These are phyloP conservation scores for Lactarius indigo DNA, from an alignment of 768 basidiomycete species.

Conservation along the genomic window DNA sequence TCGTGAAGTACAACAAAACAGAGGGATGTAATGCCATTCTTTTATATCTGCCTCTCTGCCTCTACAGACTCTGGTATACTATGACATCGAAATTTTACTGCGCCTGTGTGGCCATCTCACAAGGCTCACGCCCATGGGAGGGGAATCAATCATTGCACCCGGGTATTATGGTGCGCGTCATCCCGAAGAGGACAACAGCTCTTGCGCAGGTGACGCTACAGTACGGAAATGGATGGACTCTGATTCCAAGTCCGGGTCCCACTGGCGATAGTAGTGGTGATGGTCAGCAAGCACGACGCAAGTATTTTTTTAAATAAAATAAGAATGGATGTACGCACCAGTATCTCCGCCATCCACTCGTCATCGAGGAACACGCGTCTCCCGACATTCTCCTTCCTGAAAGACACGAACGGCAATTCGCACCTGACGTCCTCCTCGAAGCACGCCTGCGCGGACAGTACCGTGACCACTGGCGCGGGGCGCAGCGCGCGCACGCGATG, in stretches of 20 bases:
- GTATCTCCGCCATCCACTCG: constrained; percentile 19
- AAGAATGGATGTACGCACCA: not conserved
- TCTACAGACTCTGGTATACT: not conserved
- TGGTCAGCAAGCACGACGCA: not conserved
- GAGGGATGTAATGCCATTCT: not conserved
- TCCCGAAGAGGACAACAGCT: not conserved
- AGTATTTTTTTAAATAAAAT: too few relatives aligned
- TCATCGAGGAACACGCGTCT: constrained; percentile 11
- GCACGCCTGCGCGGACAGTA: constrained; percentile 13
- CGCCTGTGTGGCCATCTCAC: not conserved
- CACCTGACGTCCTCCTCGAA: constrained; percentile 19
- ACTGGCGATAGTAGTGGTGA: not conserved
- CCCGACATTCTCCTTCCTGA: constrained; percentile 19
- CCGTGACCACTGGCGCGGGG: not conserved
- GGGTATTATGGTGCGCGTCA: not conserved
- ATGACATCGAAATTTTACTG: not conserved
- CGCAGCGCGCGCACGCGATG: constrained; percentile 1
- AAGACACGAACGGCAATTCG: constrained; percentile 12
- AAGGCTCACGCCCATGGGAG: not conserved
- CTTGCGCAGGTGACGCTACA: not conserved
- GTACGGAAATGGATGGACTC: constrained; percentile 5
- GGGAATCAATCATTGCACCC: not conserved
- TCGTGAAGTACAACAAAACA: not conserved
- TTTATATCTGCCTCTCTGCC: too few relatives aligned
- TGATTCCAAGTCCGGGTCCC: not conserved